These are phyloP conservation scores for Vanrija sp. DNA, from an alignment of 1,284 basidiomycete species.

Conservation along the genomic window DNA sequence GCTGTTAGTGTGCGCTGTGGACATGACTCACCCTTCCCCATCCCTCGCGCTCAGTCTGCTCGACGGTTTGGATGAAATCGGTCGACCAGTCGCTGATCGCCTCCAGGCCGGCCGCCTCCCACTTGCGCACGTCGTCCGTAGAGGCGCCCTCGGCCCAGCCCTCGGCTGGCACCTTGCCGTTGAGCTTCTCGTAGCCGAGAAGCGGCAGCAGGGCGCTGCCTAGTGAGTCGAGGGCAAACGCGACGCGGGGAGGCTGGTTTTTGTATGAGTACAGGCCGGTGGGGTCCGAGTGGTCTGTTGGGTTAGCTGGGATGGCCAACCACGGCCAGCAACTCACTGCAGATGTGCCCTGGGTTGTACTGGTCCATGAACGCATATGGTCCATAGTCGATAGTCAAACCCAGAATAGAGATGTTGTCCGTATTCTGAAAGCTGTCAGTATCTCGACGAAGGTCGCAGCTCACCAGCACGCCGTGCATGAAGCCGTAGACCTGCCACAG, in stretches of 20 bases:
- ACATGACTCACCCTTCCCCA: slow-evolving; percentile 60
- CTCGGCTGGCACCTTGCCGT: slow-evolving; percentile 55
- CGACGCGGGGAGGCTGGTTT: slow-evolving; percentile 50
- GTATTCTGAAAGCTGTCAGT: slow-evolving; percentile 59
- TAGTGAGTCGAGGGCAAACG: slow-evolving; percentile 73
- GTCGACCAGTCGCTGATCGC: slow-evolving; percentile 53
- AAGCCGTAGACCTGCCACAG: slow-evolving; percentile 89
- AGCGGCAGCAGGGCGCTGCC: slow-evolving; percentile 70
- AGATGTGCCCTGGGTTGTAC: slow-evolving; percentile 77
- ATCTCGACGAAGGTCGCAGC: background rate
- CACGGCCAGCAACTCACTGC: slow-evolving; percentile 54
- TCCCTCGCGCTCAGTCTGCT: slow-evolving; percentile 59
- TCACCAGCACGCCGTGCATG: slow-evolving; percentile 70
- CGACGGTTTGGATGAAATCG: slow-evolving; percentile 57
- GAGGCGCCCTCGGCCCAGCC: slow-evolving; percentile 66
- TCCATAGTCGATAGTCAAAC: slow-evolving; percentile 89
- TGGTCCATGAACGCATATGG: slow-evolving; percentile 96
- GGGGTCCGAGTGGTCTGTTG: slow-evolving; percentile 71
- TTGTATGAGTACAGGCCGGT: slow-evolving; percentile 79
- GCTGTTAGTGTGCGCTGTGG: background rate
- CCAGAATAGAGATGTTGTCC: slow-evolving; percentile 83
- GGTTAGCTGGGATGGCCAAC: background rate
- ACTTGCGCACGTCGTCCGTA: slow-evolving; percentile 60
- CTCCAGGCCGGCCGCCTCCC: slow-evolving; percentile 59
- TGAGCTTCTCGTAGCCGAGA: slow-evolving; percentile 65